Base-by-base conservation (phyloP, 768 basidiomycete genomes). In the Epithele typhae region DNA sequence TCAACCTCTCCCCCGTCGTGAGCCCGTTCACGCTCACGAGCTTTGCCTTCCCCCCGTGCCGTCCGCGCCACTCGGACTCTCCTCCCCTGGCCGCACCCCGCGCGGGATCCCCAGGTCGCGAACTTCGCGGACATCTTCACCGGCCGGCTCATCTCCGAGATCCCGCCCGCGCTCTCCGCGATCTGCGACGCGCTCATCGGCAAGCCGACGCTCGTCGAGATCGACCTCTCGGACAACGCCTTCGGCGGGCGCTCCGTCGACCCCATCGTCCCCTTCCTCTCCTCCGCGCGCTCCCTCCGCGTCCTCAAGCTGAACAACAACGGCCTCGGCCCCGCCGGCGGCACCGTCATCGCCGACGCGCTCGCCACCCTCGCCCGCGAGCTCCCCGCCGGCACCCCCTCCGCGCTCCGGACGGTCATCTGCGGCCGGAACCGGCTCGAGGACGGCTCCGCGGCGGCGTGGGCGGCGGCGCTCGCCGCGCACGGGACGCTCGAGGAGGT, bases 51-150 rank as follows among this genome's bases (percentile, higher is more conserved):
- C 40, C 25, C 37, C 12, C 27, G 23, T 23, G 27, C 24, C 30
- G 17, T 18, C 24, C 17, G 44, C 34, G 41, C n/a, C 30, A 21
- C 40, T 18, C 17, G 15, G 14, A 37, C 33, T 22, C 45, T 34
- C 37, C 35, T n/a, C 7, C 8, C 7, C 35, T 19, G 8, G 6
- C 35, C 18, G 6, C n/a, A 19, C 17, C n/a, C 35, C 35, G 8
- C 35, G n/a, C 30, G 15, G 15, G 12, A 43, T 43, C 42, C 37
- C 23, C 62, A 98, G 96, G 71, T 95, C 49, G 95, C 94, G 56
- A 85, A 98, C 71, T 89, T 97, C 54, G 87, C 92, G 24, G 95
- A 97, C 69, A 94, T 99, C 68, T 99, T 99, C 71, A 97, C 95
- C 2, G 91, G 94, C 45, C 89, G 95, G 54, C 78, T 96, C 60